Evolutionary conservation across 257 asterid species (phyloP), one percentile per base, ranked within the genome.

Genomic region (Eustoma russellianum): DNA sequence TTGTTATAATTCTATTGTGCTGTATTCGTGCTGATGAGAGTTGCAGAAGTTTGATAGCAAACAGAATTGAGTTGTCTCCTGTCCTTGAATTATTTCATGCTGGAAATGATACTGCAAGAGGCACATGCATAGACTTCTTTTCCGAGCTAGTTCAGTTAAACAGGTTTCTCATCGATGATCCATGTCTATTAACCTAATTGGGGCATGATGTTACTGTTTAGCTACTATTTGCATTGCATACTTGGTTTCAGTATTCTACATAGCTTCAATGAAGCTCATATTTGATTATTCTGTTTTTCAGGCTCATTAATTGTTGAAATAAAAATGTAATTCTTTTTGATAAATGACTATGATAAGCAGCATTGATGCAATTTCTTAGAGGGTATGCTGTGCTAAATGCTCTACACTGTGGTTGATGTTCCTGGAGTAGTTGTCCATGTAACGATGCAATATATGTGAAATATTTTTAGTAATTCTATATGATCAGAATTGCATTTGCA

Each of bases 71-170:
- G 66, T 46, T 83, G 30, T 75, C 83, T 57, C 80, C 74, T 17
- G 70, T 86, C 67, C 88, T 86, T 58, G 94, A 86, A 60, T 52
- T 86, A 34, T 81, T 86, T 65, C 84, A 83, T 62, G 66, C 85
- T 18, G 96, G 88, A 74, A 78, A 60, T 53, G 96, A 86, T 45
- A 53, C 76, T 17, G 75, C 55, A 49, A 73, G 78, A 62, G 83
- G 78, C 34, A 67, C 65, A 35, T 86, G 94, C 63, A 62, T 86
- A 52, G 94, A 86, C 60, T 80, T 86, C 62, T 81, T 86, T 45
- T 66, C 71, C 11, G 94, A 81, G 71, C 69, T 86, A 68, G 84
- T 86, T 67, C 88, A 73, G 56, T 66, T 79, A 64, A 68, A 70
- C 80, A 79, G 92, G 96, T 81, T 74, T 4, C 8, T 35, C 56